Base-by-base conservation (phyloP, 2,329 filamentous ascomycete species). In the Fusarium irregulare region DNA sequence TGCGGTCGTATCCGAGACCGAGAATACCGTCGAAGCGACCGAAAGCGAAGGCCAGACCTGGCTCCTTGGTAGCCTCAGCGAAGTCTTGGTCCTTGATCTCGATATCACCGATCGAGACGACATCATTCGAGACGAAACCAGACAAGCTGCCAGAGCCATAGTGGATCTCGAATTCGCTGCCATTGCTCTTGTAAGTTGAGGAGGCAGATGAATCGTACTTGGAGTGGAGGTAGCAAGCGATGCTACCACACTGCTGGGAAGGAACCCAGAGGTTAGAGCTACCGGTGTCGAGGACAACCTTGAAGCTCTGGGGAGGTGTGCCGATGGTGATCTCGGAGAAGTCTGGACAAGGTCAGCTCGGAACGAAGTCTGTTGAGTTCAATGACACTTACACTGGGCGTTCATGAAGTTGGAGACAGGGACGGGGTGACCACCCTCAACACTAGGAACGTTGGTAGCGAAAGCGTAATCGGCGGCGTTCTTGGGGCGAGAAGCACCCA, bases 231-330 rank as follows among this genome's bases (percentile, higher is more conserved):
- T 95, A 99, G 89, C 96, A 99, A 72, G 96, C 97, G 78, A 99
- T 99, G 79, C 94, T 98, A 79, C 88, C 91, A 82, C 97, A 99
- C 78, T 93, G 87, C 60, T 89, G 86, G 25, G 94, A 97, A 41
- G 97, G 97, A 65, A 99, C 94, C 97, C 97, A 99, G 70, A 99
- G 89, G 87, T 99, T 99, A 81, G 96, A 98, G 87, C 94, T 98
- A 77, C 96, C 96, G 28, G 96, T 99, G 82, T 99, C 96, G 71
- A 99, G 91, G 71, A 99, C 92, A 74, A 99, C 97, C 89, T 99
- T 99, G 90, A 99, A 99, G 75, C 84, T 87, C 85, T 99, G 96
- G 34, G 96, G 91, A 72, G 96, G 96, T 50, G 91, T 95, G 72
- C 96, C 96, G 80, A 99, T 89, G 75, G 89, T 88, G 81, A 99